Evolutionary conservation across 129 eudicot genomes (phyloP).

Genomic region (Saussurea involucrata): DNA sequence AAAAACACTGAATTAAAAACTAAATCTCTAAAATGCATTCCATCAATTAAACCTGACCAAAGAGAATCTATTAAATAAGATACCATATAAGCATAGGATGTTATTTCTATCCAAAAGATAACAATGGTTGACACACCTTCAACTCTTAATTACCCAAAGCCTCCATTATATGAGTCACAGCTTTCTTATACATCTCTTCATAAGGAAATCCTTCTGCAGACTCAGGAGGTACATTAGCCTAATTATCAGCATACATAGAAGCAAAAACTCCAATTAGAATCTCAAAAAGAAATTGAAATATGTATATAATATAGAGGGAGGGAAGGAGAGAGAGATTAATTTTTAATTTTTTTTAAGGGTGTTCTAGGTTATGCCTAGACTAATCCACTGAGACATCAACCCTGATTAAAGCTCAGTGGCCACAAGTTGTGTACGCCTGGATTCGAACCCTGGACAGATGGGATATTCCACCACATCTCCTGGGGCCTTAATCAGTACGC

Average conservation of each 20-base stretch:
- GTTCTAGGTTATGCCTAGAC: too few species aligned
- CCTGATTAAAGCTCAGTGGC: too few species aligned
- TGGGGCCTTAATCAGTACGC: too few species aligned
- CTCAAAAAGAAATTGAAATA: not conserved
- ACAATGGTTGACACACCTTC: not conserved
- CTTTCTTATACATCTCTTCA: constrained; percentile 54
- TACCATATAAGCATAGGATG: not conserved
- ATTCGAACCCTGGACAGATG: too few species aligned
- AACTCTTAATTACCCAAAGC: constrained; percentile 21
- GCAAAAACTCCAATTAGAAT: not conserved
- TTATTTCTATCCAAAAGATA: not conserved
- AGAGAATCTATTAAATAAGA: not conserved
- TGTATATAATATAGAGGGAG: not conserved
- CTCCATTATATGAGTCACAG: constrained; percentile 40
- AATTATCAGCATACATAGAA: not conserved
- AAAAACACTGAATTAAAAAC: not conserved
- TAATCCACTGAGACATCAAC: too few species aligned
- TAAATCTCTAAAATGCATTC: not conserved
- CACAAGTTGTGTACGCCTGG: too few species aligned
- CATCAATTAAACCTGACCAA: not conserved
- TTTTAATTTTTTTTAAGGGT: too few species aligned
- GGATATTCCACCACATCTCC: too few species aligned
- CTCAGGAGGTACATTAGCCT: constrained; percentile 34
- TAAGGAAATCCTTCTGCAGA: constrained; percentile 26
- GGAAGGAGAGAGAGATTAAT: too few species aligned